These are phyloP conservation scores for Melaleuca alternifolia DNA, from an alignment of 345 rosid species.

Conservation along the genomic window DNA sequence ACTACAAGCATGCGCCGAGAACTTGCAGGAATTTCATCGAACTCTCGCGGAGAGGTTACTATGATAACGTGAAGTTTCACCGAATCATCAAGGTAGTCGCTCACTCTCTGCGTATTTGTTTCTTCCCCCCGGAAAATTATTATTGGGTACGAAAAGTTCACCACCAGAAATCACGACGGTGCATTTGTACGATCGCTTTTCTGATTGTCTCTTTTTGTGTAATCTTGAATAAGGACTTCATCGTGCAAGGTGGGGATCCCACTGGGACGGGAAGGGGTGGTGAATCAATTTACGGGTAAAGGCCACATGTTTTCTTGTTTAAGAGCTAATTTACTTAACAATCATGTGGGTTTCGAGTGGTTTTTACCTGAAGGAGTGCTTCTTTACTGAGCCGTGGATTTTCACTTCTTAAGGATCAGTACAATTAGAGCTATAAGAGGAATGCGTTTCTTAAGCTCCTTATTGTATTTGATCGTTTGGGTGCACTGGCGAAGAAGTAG, in stretches of 20 bases:
- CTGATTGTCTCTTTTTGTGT: neutral
- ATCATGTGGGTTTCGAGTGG: neutral
- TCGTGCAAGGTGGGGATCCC: constrained; percentile 98
- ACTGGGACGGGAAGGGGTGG: constrained; percentile 97
- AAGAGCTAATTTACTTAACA: neutral
- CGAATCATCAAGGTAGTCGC: constrained; percentile 70
- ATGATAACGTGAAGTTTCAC: constrained; percentile 74
- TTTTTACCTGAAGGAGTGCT: neutral
- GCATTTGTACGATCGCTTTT: neutral
- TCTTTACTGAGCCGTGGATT: neutral
- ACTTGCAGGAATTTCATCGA: constrained; percentile 93
- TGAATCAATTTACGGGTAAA: constrained; percentile 84
- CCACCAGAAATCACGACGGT: neutral
- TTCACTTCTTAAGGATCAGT: neutral
- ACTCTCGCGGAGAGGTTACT: constrained; percentile 80
- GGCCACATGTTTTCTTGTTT: neutral
- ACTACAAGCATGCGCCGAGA: constrained; percentile 83
- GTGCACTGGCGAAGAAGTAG: neutral
- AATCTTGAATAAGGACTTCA: constrained; percentile 59
- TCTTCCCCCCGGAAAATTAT: neutral
- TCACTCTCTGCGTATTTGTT: neutral
- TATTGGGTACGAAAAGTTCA: neutral
- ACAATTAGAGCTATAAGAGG: neutral
- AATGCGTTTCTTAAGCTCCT: neutral
- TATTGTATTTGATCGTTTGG: neutral